Evolutionary conservation across 805 yeast species (phyloP), one percentile per base, ranked within the genome.

Genomic region (Metschnikowia picachoensis): DNA sequence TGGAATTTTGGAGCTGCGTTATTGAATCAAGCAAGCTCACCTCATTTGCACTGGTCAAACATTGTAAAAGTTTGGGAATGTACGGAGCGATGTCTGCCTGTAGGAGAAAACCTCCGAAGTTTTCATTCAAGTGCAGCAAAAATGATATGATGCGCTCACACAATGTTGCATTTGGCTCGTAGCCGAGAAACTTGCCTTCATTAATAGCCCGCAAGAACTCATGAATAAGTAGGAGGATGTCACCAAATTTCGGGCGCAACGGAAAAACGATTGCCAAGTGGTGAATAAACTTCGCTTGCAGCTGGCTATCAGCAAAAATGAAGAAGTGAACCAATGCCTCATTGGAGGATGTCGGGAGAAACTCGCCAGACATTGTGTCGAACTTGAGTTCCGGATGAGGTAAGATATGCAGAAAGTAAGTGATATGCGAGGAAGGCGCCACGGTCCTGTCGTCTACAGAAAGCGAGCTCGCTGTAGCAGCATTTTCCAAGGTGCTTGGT

Each of bases 271-370:
- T 50, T 27, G 61, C 55, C n/a, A 54, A 46, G 30, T 42, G 63
- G 45, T 14, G 49, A 14, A 47, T 34, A 17, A 46, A 48, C 36
- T 47, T 40, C 16, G 51, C 46, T 16, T 51, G 53, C n/a, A 41
- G 38, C 17, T 48, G 48, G 27, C 48, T 35, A 17, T 51, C 50
- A 29, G 57, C 55, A 44, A 69, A 70, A 13, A 89, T 61, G 25
- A 87, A 68, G 3, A 86, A 77, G 65, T 91, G 97, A 46, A 91
- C 79, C 32, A 90, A 72, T 38, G 90, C 78, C 61, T 90, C 97
- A 10, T 79, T 58, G 0, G 87, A 61, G 15, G 60, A 50, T n/a
- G 87, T 87, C 17, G 77, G 72, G 8, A 73, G 52, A 34, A 50
- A 47, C n/a, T 41, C 11, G 16, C 53, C 48, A 11, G 55, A 75